phyloP scores from a whole-genome alignment of 139 green algal genomes.

The Volvox reticuliferus region DNA sequence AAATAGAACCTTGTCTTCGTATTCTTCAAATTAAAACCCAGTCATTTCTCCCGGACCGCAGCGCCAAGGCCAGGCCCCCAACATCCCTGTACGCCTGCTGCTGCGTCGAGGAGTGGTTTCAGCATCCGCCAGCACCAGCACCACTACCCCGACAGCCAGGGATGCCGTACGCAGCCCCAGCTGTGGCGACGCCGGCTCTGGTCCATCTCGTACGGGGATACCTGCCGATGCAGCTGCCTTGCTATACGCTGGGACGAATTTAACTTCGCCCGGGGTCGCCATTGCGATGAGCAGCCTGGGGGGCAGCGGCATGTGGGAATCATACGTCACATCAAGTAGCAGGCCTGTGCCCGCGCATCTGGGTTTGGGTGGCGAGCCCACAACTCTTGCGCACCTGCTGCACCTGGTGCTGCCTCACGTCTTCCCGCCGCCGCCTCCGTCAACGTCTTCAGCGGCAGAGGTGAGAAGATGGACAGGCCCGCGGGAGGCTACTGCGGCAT shows the following conservation, averaged over 20 bases:
- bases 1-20: too few species aligned
- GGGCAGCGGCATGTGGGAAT: slow-evolving; percentile 7
- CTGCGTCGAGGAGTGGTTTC: slow-evolving; percentile 1
- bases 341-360: slow-evolving; percentile 3
- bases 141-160: neutral
- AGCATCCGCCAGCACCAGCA: neutral
- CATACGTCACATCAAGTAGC: neutral
- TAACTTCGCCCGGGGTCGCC: too few species aligned
- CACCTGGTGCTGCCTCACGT: slow-evolving; percentile 13
- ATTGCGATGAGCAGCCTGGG: neutral
- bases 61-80: slow-evolving; percentile 27
- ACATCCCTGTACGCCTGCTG: slow-evolving; percentile 56
- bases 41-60: neutral
- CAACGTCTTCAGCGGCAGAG: neutral
- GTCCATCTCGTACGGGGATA: neutral
- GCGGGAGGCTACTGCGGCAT: too few species aligned
- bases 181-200: neutral
- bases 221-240: neutral
- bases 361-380: neutral
- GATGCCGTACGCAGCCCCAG: neutral
- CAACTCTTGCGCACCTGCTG: slow-evolving; percentile 19
- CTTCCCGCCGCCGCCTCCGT: neutral
- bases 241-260: neutral
- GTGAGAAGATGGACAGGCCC: too few species aligned
- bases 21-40: too few species aligned